These are phyloP conservation scores for Arachis stenosperma DNA, from an alignment of 306 rosid species.

Conservation along the genomic window DNA sequence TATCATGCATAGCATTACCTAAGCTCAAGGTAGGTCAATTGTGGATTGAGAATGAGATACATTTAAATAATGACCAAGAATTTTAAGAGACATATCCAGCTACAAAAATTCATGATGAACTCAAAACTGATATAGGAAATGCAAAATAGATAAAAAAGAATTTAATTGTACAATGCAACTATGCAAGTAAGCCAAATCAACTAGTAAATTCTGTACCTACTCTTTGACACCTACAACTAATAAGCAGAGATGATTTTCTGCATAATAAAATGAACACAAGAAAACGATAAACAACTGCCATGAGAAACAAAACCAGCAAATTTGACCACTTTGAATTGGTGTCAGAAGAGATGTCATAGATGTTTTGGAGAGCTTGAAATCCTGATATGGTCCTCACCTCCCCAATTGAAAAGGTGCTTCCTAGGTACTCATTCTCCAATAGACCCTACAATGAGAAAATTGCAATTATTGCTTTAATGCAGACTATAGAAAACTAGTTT, in stretches of 20 bases:
- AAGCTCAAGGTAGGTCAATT: too few relatives aligned
- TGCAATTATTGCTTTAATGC: not conserved
- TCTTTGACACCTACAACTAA: constrained; percentile 58
- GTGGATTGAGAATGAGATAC: not conserved
- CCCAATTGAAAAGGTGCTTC: constrained; percentile 87
- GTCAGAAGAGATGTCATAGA: constrained; percentile 73
- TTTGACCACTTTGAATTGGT: constrained; percentile 85
- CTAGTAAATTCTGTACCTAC: constrained; percentile 52
- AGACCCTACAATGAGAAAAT: constrained; percentile 60
- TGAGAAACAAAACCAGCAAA: constrained; percentile 82
- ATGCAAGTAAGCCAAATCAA: constrained; percentile 47
- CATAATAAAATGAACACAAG: constrained; percentile 61
- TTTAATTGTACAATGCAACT: constrained; percentile 43
- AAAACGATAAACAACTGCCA: constrained; percentile 82
- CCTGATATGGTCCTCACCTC: constrained; percentile 94
- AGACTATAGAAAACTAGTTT: not conserved
- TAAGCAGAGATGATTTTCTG: constrained; percentile 50
- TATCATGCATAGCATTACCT: too few relatives aligned
- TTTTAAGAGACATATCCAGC: not conserved
- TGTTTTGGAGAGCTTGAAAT: constrained; percentile 77
- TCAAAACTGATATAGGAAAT: constrained; percentile 36
- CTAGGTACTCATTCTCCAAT: constrained; percentile 93
- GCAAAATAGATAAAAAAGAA: constrained; percentile 38
- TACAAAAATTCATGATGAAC: constrained; percentile 23
- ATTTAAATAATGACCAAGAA: not conserved